Base-by-base conservation (phyloP, 2,329 filamentous ascomycete genomes). In the Hypoxylon sp. region DNA sequence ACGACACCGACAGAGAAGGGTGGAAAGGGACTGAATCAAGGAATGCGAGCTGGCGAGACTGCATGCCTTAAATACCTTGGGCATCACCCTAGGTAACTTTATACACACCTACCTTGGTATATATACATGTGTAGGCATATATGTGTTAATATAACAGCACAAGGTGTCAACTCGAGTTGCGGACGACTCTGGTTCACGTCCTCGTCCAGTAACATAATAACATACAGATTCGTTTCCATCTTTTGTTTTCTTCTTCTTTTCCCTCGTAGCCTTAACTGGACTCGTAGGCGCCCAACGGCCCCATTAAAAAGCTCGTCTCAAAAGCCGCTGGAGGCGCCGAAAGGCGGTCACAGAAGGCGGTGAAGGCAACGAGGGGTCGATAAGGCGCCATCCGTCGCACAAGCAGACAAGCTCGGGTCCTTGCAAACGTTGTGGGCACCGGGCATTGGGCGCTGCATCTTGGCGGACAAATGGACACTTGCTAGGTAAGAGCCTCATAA, bases 301-400 rank as follows among this genome's bases (percentile, higher is more conserved):
- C 54, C 27, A 21, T 41, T 29, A 46, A 26, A 13, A 35, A 15
- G 5, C 31, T 35, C 31, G 50, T 56, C 51, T 56, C 45, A 51
- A 50, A 46, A 63, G 56, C 60, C 60, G 60, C 60, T 54, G 41
- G 53, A 55, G 20, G 48, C 60, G 60, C 55, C 60, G 60, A 63
- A 63, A 60, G 60, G 60, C 41, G 41, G 41, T 43, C 41, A 15
- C 41, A 29, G 41, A 43, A 43, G 41, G 41, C 60, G 60, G 60
- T 63, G 59, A 58, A 40, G 24, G 33, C 43, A n/a, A 50, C 48
- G 49, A 53, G 43, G 43, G 17, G 8, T 29, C 38, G 46, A 26
- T 20, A 53, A 49, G 31, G 56, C 57, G 47, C 47, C 42, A 33
- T 61, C 35, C 33, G 42, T 53, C 31, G 59, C 33, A 62, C 55